A percentile compares a stretch with the other conserved stretches of the same genome.
phyloP scores from a whole-genome alignment of 768 basidiomycete genomes.

The Boletus tylopilopsis region DNA sequence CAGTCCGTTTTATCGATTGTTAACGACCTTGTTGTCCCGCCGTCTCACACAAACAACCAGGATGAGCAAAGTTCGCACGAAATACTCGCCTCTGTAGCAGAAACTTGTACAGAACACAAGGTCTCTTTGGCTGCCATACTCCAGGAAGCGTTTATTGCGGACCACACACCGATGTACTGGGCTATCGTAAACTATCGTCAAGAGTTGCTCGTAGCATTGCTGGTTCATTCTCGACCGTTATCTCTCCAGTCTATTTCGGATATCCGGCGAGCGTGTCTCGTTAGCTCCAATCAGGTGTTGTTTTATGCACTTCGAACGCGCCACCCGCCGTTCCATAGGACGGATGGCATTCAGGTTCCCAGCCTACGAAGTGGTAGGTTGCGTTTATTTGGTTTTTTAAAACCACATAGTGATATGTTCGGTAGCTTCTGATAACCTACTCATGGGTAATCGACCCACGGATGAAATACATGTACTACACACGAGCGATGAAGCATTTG shows the following conservation, averaged over 20 bases:
- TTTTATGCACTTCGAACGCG: slow-evolving; percentile 27
- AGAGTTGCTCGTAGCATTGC: slow-evolving; percentile 46
- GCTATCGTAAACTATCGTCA: slow-evolving; percentile 33
- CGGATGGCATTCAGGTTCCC: slow-evolving; percentile 17
- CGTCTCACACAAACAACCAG: not conserved
- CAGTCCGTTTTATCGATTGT: slow-evolving; percentile 49
- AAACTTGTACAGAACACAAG: slow-evolving; percentile 51
- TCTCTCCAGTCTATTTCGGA: slow-evolving; percentile 48
- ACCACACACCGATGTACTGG: slow-evolving; percentile 31
- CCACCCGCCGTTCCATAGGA: slow-evolving; percentile 20
- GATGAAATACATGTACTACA: slow-evolving; percentile 55
- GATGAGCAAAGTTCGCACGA: slow-evolving; percentile 20
- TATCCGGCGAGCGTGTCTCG: slow-evolving; percentile 62
- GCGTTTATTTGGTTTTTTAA: slow-evolving; percentile 21
- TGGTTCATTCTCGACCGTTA: slow-evolving; percentile 48
- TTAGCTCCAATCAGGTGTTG: slow-evolving; percentile 23
- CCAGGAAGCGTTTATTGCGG: slow-evolving; percentile 21
- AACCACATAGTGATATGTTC: too few relatives aligned
- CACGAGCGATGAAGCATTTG: slow-evolving; percentile 45
- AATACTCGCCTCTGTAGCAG: slow-evolving; percentile 58
- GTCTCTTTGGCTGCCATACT: slow-evolving; percentile 35
- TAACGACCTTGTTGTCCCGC: slow-evolving; percentile 43
- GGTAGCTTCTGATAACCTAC: slow-evolving; percentile 41
- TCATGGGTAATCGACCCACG: slow-evolving; percentile 37
- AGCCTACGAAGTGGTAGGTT: slow-evolving; percentile 15